Percentiles rank a stretch among this genome's conserved stretches.
These are phyloP conservation scores for Lipomyces japonicus DNA, from an alignment of 805 yeast genomes.

Conservation along the genomic window DNA sequence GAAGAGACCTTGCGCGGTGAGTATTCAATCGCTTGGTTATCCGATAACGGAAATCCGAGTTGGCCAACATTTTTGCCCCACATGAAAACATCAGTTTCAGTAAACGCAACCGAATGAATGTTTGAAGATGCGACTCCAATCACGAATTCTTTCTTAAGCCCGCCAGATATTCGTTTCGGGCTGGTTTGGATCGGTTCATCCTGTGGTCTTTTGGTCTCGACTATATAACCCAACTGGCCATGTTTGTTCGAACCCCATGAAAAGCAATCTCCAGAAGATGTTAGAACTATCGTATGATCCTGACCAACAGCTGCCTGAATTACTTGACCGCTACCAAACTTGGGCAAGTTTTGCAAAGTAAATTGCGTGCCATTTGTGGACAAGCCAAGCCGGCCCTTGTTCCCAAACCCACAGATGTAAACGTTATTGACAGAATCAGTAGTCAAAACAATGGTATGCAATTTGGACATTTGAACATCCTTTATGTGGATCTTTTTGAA, in stretches of 20 bases:
- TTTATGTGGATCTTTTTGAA: conserved; percentile 45
- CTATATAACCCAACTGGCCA: conserved; percentile 60
- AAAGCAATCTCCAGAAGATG: conserved; percentile 51
- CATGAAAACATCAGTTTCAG: conserved; percentile 47
- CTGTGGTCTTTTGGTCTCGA: conserved; percentile 33
- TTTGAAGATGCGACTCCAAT: conserved; percentile 59
- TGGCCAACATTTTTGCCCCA: conserved; percentile 88
- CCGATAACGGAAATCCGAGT: conserved; percentile 52
- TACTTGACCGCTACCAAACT: conserved; percentile 38
- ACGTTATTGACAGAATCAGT: conserved; percentile 47
- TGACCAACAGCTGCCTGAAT: conserved; percentile 51
- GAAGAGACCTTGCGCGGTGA: conserved; percentile 41
- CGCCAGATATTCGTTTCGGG: conserved; percentile 45
- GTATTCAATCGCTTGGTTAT: conserved; percentile 32
- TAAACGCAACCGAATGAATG: conserved; percentile 62
- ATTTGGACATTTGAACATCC: conserved; percentile 54
- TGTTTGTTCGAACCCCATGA: conserved; percentile 76
- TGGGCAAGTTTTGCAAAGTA: conserved; percentile 39
- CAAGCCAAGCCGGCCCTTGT: conserved; percentile 70
- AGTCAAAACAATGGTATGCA: conserved; percentile 61
- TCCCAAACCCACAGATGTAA: conserved; percentile 61
- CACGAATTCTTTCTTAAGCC: conserved; percentile 42
- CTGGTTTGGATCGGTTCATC: conserved; percentile 34
- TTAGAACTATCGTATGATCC: conserved; percentile 63
- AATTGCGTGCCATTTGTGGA: conserved; percentile 41